Evolutionary conservation across 306 rosid species (phyloP).

Genomic region (Quercus gilva): DNA sequence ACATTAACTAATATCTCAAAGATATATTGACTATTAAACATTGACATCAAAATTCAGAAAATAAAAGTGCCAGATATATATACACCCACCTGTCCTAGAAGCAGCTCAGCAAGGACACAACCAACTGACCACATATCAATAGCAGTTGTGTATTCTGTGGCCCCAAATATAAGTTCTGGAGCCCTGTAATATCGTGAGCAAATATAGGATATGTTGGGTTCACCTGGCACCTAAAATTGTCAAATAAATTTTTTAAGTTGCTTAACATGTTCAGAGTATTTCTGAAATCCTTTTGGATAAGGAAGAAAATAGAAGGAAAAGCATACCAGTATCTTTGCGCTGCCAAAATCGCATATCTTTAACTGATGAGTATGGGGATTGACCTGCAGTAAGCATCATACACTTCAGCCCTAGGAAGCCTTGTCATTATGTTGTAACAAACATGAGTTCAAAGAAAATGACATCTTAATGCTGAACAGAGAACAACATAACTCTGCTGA

Average conservation of each 20-base stretch:
- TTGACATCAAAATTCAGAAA: neutral
- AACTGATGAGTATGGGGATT: constrained; percentile 85
- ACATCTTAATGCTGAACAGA: neutral
- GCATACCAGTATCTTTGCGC: constrained; percentile 91
- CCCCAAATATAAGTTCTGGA: constrained; percentile 97
- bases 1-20: neutral
- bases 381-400: constrained; percentile 46
- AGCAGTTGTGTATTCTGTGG: constrained; percentile 92
- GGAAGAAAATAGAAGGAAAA: neutral
- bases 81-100: constrained; percentile 73
- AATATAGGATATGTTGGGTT: constrained; percentile 92
- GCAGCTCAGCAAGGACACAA: constrained; percentile 92
- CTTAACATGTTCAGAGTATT: neutral
- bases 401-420: constrained; percentile 9
- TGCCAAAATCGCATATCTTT: constrained; percentile 92
- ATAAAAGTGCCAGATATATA: neutral
- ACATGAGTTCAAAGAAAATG: neutral
- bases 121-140: constrained; percentile 98
- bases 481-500: neutral
- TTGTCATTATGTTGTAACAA: neutral
- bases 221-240: constrained; percentile 77
- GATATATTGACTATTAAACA: neutral
- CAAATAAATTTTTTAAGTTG: constrained; percentile 18
- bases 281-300: neutral
- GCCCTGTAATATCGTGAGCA: constrained; percentile 96